Percentiles rank a stretch among this genome's conserved stretches.
phyloP scores from a whole-genome alignment of 768 basidiomycete species.

The Lactifluus volemus region DNA sequence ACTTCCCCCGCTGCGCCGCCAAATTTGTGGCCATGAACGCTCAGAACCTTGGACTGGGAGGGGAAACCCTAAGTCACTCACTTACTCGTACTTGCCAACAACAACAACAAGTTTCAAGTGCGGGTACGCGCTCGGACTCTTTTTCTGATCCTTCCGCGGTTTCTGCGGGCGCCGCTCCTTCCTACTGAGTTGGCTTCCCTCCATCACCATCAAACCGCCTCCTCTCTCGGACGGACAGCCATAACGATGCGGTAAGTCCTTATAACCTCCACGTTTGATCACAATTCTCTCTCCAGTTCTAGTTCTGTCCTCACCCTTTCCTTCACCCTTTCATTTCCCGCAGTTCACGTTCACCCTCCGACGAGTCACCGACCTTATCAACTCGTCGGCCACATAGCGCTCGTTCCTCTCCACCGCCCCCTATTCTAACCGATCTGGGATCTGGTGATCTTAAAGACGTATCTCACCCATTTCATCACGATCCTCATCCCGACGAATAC shows the following conservation, averaged over 20 bases:
- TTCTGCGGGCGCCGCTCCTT: slow-evolving; percentile 17
- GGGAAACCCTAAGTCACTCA: slow-evolving; percentile 10
- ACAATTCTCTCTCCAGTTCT: neutral
- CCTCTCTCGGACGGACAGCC: slow-evolving; percentile 12
- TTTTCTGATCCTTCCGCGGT: slow-evolving; percentile 19
- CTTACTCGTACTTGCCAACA: neutral
- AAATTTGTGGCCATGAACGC: slow-evolving; percentile 11
- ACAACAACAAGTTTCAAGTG: slow-evolving; percentile 6
- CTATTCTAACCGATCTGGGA: slow-evolving; percentile 11
- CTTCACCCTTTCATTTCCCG: slow-evolving; percentile 5
- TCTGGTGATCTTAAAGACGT: slow-evolving; percentile 12
- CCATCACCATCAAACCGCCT: slow-evolving; percentile 17
- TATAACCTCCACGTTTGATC: slow-evolving; percentile 13
- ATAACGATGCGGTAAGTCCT: slow-evolving; percentile 19
- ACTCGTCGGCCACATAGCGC: slow-evolving; percentile 7
- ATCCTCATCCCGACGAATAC: neutral
- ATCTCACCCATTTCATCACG: slow-evolving; percentile 13
- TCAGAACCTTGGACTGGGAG: slow-evolving; percentile 1
- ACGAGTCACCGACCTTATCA: slow-evolving; percentile 10
- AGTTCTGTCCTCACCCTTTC: slow-evolving; percentile 5
- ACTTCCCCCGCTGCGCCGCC: slow-evolving; percentile 6
- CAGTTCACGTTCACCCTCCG: slow-evolving; percentile 11
- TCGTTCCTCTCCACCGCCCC: slow-evolving; percentile 8
- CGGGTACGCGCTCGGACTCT: slow-evolving; percentile 15
- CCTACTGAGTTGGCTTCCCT: slow-evolving; percentile 16